These are phyloP conservation scores for Nicotiana otophora DNA, from an alignment of 257 asterid species.

Conservation along the genomic window DNA sequence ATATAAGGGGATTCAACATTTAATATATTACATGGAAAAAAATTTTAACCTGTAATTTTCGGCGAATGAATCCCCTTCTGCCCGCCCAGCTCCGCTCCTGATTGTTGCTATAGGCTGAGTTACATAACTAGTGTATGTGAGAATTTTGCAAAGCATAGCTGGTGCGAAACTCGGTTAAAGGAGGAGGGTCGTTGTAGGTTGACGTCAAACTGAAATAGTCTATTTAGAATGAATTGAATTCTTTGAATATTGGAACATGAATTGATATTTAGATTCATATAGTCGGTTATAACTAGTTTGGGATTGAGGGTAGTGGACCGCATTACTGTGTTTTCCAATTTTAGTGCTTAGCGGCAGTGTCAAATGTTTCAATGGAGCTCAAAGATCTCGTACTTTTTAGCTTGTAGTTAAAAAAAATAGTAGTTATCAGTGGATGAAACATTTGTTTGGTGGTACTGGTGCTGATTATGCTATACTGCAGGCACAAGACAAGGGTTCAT, in stretches of 20 bases:
- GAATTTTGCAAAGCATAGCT: not conserved
- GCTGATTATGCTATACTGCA: constrained; percentile 24
- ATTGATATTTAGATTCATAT: not conserved
- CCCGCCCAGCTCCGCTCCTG: no score
- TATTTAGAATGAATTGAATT: not conserved
- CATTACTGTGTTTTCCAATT: not conserved
- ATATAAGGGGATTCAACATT: no score
- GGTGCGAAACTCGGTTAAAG: not conserved
- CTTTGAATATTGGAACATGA: not conserved
- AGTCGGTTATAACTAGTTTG: not conserved
- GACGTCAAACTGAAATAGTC: not conserved
- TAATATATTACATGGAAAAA: no score
- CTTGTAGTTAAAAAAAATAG: not conserved
- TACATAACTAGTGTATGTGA: not conserved
- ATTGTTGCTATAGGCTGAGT: not conserved
- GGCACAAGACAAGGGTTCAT: constrained; percentile 70
- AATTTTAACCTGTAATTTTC: no score
- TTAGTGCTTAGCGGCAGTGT: not conserved
- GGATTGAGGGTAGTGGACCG: not conserved
- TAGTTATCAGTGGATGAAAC: not conserved
- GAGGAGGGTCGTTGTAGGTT: not conserved
- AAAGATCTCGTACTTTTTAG: not conserved
- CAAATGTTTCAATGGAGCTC: not conserved
- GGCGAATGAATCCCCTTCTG: no score
- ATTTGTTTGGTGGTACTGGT: not conserved